phyloP scores from a whole-genome alignment of 176 grass and related monocot genomes.

The Triticum dicoccoides region DNA sequence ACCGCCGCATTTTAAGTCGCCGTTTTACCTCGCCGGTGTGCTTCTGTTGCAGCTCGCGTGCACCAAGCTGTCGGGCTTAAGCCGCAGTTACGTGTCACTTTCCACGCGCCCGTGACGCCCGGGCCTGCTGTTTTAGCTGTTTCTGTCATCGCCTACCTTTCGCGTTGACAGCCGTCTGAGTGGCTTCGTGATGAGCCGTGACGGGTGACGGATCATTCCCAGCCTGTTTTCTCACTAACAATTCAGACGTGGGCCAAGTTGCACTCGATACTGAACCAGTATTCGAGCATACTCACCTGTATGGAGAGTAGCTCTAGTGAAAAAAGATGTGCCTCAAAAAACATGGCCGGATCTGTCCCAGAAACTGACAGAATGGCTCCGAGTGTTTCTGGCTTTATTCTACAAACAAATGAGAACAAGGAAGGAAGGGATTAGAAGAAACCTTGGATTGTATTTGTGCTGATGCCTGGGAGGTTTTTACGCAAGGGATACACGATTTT shows the following conservation, averaged over 20 bases:
- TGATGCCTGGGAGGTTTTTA: slow-evolving; percentile 74
- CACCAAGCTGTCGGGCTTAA: too few relatives aligned
- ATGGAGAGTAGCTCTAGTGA: slow-evolving; percentile 74
- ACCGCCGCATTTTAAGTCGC: too few relatives aligned
- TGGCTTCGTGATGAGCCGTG: too few relatives aligned
- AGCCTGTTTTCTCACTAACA: neutral
- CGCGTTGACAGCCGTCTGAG: too few relatives aligned
- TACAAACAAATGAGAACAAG: neutral
- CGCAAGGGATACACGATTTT: too few relatives aligned
- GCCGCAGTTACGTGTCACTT: too few relatives aligned
- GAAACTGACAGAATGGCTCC: slow-evolving; percentile 55
- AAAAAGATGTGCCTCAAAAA: slow-evolving; percentile 64
- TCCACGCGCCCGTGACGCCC: too few relatives aligned
- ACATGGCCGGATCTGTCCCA: slow-evolving; percentile 73
- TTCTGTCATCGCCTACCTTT: too few relatives aligned
- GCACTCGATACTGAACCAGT: slow-evolving; percentile 70
- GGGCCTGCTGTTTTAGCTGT: too few relatives aligned
- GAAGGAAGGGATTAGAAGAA: slow-evolving; percentile 69
- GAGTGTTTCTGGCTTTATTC: slow-evolving; percentile 49
- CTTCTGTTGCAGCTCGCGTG: too few relatives aligned
- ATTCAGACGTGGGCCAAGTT: slow-evolving; percentile 34
- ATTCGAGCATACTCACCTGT: slow-evolving; percentile 81
- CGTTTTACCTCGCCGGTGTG: too few relatives aligned
- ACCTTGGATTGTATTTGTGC: slow-evolving; percentile 78
- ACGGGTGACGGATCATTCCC: too few relatives aligned